Evolutionary conservation across 116 monocot genomes (phyloP), one percentile per base, ranked within the genome.

Genomic region (Papilionanthe hybrid): DNA sequence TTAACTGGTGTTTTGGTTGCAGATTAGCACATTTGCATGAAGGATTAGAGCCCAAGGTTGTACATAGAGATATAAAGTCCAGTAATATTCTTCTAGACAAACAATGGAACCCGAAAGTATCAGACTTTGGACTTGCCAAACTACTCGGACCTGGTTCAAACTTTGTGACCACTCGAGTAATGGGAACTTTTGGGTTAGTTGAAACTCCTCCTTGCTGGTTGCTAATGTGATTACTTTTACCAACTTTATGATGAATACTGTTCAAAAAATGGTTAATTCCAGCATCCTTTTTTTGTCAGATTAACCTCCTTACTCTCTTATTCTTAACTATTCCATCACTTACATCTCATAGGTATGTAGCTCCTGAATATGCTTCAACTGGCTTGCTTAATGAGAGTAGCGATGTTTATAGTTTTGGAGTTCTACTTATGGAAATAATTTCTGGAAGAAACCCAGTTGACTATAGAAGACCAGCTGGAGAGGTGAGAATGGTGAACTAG

Each of bases 41-140:
- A 90, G 96, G 93, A 20, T 78, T 96, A 63, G 96, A 96, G 75
- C 96, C 93, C 30, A 96, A 96, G 82, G 96, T 96, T 42, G 93
- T 96, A 20, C 96, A 96, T 78, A 84, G 96, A 13, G 96, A 96
- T 75, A 90, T 96, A 73, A 96, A 96, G 72, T 93, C 96, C 12
- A 96, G 96, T 79, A 96, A 96, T 72, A 93, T 96, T 84, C 93
- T 96, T 74, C 80, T 96, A 55, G 96, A 96, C 45, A 89, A 90
- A 72, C 85, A 86, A 15, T 96, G 93, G 90, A 93, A 96, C 23
- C 82, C 93, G 19, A 96, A 92, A 86, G 90, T 96, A 20, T 93
- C 96, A 5, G 96, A 96, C 77, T 96, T 96, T 83, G 96, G 96
- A 42, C 83, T 96, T 73, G 96, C 96, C 20, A 96, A 93, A 81